Base-by-base conservation (phyloP, 1,284 basidiomycete species). In the Malassezia arunalokei region DNA sequence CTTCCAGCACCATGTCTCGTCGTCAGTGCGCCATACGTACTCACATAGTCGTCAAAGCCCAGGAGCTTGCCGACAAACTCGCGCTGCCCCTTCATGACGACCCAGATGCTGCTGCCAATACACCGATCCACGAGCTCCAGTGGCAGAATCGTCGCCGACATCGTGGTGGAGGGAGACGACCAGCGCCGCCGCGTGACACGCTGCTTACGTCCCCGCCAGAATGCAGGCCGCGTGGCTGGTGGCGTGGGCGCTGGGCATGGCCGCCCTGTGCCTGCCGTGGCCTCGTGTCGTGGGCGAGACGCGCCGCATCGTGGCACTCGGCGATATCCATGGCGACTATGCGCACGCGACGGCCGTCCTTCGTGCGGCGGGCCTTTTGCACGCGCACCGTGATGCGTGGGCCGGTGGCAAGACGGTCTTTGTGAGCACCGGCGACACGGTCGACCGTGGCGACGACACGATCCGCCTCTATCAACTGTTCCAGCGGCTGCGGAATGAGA, bases 1-100 rank as follows among this genome's bases (percentile, higher is more conserved):
- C 88, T 71, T 96, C 88, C 43, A 98, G 76, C 2, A 98, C 92
- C 88, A 98, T 95, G 75, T 98, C 92, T 96, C 17, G 28, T 8
- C 11, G 27, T 33, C 17, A 40, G 43, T 33, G 14, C 14, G 24
- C 30, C 42, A 15, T 54, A 95, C 92, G 82, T 75, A 96, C 92
- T 98, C 75, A 98, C 92, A 74, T 92, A 98, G 76, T 98, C 92
- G 74, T 98, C 94, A 69, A 98, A 98, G 3, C 94, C 92, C 40
- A 92, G 80, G 43, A 98, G 77, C 3, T 83, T 96, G n/a, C 92
- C 92, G 14, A 85, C 87, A 76, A 74, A 70, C 57, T 74, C 73
- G 28, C 73, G 56, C 32, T 72, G 62, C 28, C 64, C 61, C 60
- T 73, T 73, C 71, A 74, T 73, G 38, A 74, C 62, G 32, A 74